Evolutionary conservation across 306 rosid genomes (phyloP), one percentile per base, ranked within the genome.

Genomic region (Casuarina glauca): DNA sequence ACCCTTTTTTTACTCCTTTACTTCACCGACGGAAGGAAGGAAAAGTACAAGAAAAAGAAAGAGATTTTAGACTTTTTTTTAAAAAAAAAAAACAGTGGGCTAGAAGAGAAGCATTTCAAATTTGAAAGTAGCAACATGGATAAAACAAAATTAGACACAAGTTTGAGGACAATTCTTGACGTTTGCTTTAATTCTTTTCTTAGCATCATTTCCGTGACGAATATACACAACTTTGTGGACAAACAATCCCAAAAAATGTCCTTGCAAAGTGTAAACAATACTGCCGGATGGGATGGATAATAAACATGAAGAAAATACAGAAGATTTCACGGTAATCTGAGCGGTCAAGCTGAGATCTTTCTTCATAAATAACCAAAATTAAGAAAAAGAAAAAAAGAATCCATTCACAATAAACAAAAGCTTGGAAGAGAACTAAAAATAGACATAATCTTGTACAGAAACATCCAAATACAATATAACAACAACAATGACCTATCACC

Each of bases 391-490:
- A 43, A 11, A 62, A 67, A 4, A 76, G 16, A 66, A 20, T 7
- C 51, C 42, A 6, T 4, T 19, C 32, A 35, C 7, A 15, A 49
- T 2, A 4, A 61, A 1, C 72, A 46, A 38, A 76, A 49, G 44
- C 42, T 12, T 39, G 54, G 41, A 70, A 15, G 52, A 73, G 41
- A 6, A 20, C 64, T 26, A 58, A 10, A 1, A 62, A 51, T 64
- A 75, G 52, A 39, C 53, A 32, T 43, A 78, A 78, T 74, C 51
- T 69, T 78, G 64, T 70, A 82, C 78, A 78, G 61, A 70, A 61
- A 81, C 50, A 66, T 72, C 54, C 70, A 72, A 76, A 78, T 54
- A 76, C 76, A 49, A 72, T 20, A 76, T 46, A 72, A 70, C 80
- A 62, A 35, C 55, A 78, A 73, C 76, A 62, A 61, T n/a, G 66